Evolutionary conservation across 73 alveolate genomes (phyloP).

Genomic region (Blepharisma japonicum): DNA sequence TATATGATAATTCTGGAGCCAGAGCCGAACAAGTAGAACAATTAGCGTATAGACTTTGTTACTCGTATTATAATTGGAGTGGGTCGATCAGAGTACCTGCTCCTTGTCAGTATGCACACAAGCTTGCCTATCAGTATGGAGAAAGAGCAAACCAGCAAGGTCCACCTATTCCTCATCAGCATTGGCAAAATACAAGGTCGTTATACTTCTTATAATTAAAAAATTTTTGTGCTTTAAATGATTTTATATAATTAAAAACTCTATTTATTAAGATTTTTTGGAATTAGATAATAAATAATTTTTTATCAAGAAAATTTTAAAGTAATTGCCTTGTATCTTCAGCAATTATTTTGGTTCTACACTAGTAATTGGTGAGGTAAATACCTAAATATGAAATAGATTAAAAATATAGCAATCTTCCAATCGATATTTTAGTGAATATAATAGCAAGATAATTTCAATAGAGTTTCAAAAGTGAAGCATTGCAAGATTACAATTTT

Average conservation of each 20-base stretch:
- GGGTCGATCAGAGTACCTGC: constrained; percentile 93
- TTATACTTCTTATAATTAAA: constrained; percentile 16
- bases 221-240: not conserved
- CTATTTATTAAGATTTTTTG: too few species aligned
- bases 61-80: constrained; percentile 89
- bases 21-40: constrained; percentile 72
- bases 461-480: too few species aligned
- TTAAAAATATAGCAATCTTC: too few species aligned
- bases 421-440: too few species aligned
- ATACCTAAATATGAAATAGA: too few species aligned
- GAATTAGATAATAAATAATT: too few species aligned
- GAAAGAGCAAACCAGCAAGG: constrained; percentile 38
- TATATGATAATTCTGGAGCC: constrained; percentile 59
- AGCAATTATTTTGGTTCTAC: too few species aligned
- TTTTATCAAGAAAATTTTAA: too few species aligned
- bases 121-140: constrained; percentile 75
- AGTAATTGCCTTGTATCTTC: too few species aligned
- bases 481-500: too few species aligned
- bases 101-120: constrained; percentile 89
- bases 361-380: too few species aligned
- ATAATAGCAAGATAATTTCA: too few species aligned
- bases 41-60: constrained; percentile 81
- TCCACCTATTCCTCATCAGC: constrained; percentile 21
- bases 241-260: not conserved
- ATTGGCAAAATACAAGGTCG: constrained; percentile 3